These are phyloP conservation scores for Chytriomyces confervae DNA, from an alignment of 192 early-diverging fungal species.

Conservation along the genomic window DNA sequence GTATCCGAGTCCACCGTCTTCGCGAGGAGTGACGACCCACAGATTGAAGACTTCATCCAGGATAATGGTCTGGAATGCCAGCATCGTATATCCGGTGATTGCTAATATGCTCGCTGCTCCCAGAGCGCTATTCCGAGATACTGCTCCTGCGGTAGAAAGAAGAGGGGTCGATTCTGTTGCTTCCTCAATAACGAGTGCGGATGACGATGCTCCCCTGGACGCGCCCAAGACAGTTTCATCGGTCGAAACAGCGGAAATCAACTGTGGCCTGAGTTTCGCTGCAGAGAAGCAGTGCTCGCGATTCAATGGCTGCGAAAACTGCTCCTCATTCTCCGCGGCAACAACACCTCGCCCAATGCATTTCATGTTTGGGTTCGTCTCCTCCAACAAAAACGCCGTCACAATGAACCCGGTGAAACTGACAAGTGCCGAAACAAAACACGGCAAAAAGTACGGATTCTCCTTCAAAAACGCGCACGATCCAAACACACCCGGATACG, in stretches of 20 bases:
- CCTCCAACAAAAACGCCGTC: constrained; percentile 52
- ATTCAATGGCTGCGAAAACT: neutral
- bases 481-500: constrained; percentile 58
- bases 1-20: constrained; percentile 29
- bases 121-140: neutral
- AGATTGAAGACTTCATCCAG: constrained; percentile 50
- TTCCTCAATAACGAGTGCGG: neutral
- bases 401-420: constrained; percentile 67
- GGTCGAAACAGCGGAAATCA: neutral
- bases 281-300: neutral
- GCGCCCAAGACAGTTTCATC: neutral
- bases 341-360: neutral
- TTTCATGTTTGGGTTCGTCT: constrained; percentile 26
- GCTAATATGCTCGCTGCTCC: constrained; percentile 10
- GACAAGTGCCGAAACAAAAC: constrained; percentile 66
- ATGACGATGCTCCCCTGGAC: neutral
- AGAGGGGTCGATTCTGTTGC: neutral
- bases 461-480: constrained; percentile 63
- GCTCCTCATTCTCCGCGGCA: neutral
- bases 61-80: constrained; percentile 42
- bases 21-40: constrained; percentile 47
- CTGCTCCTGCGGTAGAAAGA: neutral
- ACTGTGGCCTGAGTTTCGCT: neutral
- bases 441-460: constrained; percentile 86
- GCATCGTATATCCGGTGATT: constrained; percentile 36